These are phyloP conservation scores for Aureobasidium leucospermi DNA, from an alignment of 2,329 filamentous ascomycete genomes.

Conservation along the genomic window DNA sequence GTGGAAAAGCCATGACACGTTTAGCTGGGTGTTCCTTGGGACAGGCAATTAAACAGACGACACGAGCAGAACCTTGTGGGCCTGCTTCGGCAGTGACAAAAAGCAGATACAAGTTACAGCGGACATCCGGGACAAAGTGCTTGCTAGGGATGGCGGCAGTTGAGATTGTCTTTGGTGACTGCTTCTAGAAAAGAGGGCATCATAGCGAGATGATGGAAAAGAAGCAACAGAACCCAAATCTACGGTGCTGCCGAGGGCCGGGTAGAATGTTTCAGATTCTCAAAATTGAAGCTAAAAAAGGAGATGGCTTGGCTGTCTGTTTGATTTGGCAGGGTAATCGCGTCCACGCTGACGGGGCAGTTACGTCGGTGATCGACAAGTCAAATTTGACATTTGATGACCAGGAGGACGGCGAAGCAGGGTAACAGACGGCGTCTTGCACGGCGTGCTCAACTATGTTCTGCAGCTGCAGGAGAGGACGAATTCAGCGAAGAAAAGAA, in stretches of 20 bases:
- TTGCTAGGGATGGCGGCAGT: not conserved
- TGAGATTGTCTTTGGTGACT: not conserved
- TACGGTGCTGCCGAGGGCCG: conserved; percentile 2
- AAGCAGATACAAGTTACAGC: not conserved
- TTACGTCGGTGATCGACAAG: not conserved
- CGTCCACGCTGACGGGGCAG: not conserved
- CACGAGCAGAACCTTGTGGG: not conserved
- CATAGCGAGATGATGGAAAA: not conserved
- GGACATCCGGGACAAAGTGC: not conserved
- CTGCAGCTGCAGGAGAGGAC: not conserved
- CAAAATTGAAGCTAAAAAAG: conserved; percentile 2
- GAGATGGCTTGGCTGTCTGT: conserved; percentile 4
- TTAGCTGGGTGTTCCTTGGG: not conserved
- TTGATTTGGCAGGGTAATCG: not conserved
- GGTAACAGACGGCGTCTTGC: not conserved
- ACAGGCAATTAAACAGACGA: not conserved
- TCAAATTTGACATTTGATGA: not conserved
- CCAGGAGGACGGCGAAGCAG: not conserved
- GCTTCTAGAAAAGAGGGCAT: not conserved
- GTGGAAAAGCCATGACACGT: conserved; percentile 1
- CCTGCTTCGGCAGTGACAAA: not conserved
- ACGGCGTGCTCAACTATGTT: not conserved
- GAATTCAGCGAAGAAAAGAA: not conserved
- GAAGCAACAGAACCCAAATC: not conserved
- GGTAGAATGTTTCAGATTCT: not conserved